phyloP scores from a whole-genome alignment of 129 eudicot species.

The Smallanthus sonchifolius region DNA sequence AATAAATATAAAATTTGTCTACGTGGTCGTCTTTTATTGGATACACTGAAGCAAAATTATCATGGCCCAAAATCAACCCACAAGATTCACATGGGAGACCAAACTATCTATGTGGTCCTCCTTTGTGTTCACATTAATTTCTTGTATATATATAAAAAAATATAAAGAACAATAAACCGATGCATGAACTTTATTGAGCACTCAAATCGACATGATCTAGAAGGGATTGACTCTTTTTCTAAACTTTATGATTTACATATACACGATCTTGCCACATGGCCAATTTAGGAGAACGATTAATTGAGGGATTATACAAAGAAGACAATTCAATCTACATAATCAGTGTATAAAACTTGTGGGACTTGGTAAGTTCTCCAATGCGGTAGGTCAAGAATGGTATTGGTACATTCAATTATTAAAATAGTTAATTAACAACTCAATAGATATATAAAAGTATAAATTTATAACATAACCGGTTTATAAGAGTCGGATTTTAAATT shows the following conservation, averaged over 20 bases:
- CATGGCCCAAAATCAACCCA: conserved; percentile 6
- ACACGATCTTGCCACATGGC: conserved; percentile 32
- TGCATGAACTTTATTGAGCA: conserved; percentile 30
- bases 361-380: conserved; percentile 12
- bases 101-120: conserved; percentile 18
- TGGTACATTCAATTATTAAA: not conserved
- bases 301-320: not conserved
- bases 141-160: not conserved
- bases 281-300: conserved; percentile 2
- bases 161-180: not conserved
- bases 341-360: conserved; percentile 17
- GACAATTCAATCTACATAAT: not conserved
- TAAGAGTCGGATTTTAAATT: not conserved
- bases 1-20: too few relatives aligned
- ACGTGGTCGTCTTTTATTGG: conserved; percentile 14
- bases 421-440: not conserved
- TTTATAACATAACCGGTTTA: not conserved
- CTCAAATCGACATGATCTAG: conserved; percentile 31
- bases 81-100: conserved; percentile 13
- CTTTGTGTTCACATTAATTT: conserved; percentile 6
- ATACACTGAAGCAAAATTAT: conserved; percentile 12
- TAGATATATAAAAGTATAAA: not conserved
- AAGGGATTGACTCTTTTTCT: conserved; percentile 23
- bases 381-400: conserved; percentile 8
- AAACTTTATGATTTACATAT: conserved; percentile 16